These are phyloP conservation scores for Fraxinus albicans DNA, from an alignment of 305 asterid species.

Conservation along the genomic window DNA sequence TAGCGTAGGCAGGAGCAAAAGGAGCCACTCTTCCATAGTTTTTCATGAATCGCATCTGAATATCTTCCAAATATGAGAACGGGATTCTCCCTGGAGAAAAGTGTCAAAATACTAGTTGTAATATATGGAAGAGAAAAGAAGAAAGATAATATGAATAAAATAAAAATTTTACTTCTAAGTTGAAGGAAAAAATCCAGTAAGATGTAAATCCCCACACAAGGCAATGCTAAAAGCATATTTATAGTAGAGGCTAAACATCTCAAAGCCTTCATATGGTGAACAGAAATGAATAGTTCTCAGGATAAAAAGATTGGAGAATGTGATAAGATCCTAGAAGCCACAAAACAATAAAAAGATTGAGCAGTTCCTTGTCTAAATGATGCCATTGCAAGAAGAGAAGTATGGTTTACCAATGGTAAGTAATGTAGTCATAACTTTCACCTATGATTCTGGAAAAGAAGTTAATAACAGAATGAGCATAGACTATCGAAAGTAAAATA, in stretches of 20 bases:
- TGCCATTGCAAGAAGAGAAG: neutral
- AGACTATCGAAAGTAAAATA: neutral
- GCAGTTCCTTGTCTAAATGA: neutral
- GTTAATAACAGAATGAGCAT: neutral
- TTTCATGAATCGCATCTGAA: conserved; percentile 95
- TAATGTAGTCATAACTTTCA: neutral
- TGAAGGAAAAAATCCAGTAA: neutral
- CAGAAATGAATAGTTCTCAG: neutral
- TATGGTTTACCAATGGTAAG: conserved; percentile 2
- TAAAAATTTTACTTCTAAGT: neutral
- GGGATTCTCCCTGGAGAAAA: conserved; percentile 78
- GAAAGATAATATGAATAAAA: neutral
- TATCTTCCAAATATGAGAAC: conserved; percentile 86
- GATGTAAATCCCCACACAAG: neutral
- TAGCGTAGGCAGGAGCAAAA: conserved; percentile 90
- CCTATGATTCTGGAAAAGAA: neutral
- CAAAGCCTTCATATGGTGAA: neutral
- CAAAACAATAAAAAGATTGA: neutral
- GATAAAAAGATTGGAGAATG: neutral
- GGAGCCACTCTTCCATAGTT: conserved; percentile 80
- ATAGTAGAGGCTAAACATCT: neutral
- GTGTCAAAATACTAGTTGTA: neutral
- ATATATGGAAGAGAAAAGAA: neutral
- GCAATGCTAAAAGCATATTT: neutral
- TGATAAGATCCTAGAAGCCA: conserved; percentile 1